Evolutionary conservation across 2,329 filamentous ascomycete species (phyloP), one percentile per base, ranked within the genome.

Genomic region (Colletotrichum musae): DNA sequence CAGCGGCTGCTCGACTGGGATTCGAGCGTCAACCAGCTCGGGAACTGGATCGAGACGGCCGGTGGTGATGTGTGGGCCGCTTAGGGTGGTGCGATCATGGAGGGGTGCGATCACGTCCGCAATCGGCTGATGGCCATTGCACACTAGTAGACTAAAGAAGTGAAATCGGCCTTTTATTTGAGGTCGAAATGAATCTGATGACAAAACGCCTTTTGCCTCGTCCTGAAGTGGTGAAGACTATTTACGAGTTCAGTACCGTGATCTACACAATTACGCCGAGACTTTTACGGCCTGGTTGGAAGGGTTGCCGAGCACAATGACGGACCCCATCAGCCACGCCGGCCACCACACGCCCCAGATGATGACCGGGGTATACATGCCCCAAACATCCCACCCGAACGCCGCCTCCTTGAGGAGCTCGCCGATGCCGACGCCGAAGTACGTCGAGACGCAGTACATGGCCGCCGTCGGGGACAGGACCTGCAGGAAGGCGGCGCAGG

Each of bases 291-390:
- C 32, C 48, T 58, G 48, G 24, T 26, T 16, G 6, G 61, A 28
- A 28, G 69, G 51, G 15, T 69, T 61, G 5, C 86, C 86, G 63
- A 89, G 80, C 52, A 90, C 83, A 26, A 88, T 82, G 6, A 90
- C 79, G 68, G 84, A 83, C 2, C 87, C 93, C 6, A 91, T 87
- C 45, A 96, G 79, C 95, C 95, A 98, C 7, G 94, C 94, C 0
- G 95, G 95, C 92, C 94, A 96, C 95, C 95, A 98, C 51, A 97
- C 91, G 77, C 94, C 93, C 93, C 94, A 97, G n/a, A 97, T 87
- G 12, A 97, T 89, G 18, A 97, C 90, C 69, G 93, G 92, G 1
- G 94, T 97, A 84, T 94, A 97, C 87, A 96, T 89, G 1, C 94
- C 94, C 89, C 92, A 94, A 13, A 97, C 90, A 76, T 94, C 88